Percentiles rank a stretch among this genome's conserved stretches.
Evolutionary conservation across 163 green algal genomes (phyloP).

Genomic region (Chloroidium sp.): DNA sequence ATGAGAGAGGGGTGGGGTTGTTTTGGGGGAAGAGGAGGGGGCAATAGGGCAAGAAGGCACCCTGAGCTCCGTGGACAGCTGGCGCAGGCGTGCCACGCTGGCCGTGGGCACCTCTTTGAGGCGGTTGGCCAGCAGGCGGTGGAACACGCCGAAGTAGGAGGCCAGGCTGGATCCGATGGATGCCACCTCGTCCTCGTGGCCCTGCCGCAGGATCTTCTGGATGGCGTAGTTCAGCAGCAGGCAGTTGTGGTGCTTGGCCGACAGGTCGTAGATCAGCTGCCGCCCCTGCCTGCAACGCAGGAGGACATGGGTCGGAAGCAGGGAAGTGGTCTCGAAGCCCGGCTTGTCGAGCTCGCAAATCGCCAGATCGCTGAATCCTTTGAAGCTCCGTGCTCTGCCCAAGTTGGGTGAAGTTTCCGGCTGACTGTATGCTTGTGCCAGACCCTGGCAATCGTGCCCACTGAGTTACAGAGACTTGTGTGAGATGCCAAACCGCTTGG

Average conservation of each 20-base stretch:
- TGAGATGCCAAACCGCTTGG: too few relatives aligned
- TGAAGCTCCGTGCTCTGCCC: too few relatives aligned
- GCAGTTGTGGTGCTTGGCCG: conserved; percentile 54
- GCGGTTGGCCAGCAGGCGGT: conserved; percentile 52
- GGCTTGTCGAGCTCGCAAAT: too few relatives aligned
- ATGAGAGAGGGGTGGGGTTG: too few relatives aligned
- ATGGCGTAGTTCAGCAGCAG: conserved; percentile 82
- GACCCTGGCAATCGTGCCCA: too few relatives aligned
- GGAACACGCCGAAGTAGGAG: conserved; percentile 73
- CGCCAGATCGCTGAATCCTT: too few relatives aligned
- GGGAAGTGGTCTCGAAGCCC: too few relatives aligned
- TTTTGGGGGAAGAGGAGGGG: too few relatives aligned
- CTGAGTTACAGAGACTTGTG: too few relatives aligned
- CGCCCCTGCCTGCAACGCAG: conserved; percentile 29
- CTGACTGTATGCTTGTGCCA: too few relatives aligned
- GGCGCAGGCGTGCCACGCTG: neutral
- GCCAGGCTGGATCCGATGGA: conserved; percentile 52
- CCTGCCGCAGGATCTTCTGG: conserved; percentile 60
- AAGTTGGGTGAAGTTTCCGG: too few relatives aligned
- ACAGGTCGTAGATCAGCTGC: conserved; percentile 70
- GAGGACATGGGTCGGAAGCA: neutral
- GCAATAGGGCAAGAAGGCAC: too few relatives aligned
- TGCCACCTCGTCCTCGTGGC: conserved; percentile 59
- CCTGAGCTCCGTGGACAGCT: conserved; percentile 26
- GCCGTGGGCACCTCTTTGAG: conserved; percentile 25